Evolutionary conservation across 2,329 filamentous ascomycete species (phyloP).

Genomic region (Mariannaea elegans): DNA sequence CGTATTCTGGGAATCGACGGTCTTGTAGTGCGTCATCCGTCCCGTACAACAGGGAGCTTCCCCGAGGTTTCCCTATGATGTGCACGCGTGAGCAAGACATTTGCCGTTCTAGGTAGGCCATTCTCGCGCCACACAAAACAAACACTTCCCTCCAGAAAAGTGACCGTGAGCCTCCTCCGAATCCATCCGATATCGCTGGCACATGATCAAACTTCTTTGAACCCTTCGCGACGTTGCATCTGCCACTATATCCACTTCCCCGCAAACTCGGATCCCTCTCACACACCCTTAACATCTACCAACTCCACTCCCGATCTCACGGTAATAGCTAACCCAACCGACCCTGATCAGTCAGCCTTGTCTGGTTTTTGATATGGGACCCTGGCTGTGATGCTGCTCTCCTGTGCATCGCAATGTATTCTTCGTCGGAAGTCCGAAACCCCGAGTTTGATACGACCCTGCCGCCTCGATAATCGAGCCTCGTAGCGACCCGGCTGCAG

Average conservation of each 20-base stretch:
- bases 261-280: conserved; percentile 10
- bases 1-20: not conserved
- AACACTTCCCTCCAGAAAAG: not conserved
- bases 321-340: not conserved
- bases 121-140: too few relatives aligned
- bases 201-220: conserved; percentile 18
- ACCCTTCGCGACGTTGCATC: not conserved
- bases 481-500: too few relatives aligned
- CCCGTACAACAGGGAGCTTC: not conserved
- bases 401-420: too few relatives aligned
- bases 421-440: too few relatives aligned
- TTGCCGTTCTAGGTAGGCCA: not conserved
- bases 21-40: conserved; percentile 11
- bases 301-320: conserved; percentile 2
- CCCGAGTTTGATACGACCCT: too few relatives aligned
- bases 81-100: not conserved
- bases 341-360: not conserved
- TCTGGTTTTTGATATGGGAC: not conserved
- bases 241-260: conserved; percentile 12
- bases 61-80: too few relatives aligned
- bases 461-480: too few relatives aligned
- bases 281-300: not conserved
- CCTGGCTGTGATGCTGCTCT: too few relatives aligned
- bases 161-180: conserved; percentile 1
- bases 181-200: conserved; percentile 21